Evolutionary conservation across 768 basidiomycete genomes (phyloP).

Genomic region (Leccinellum luteum): DNA sequence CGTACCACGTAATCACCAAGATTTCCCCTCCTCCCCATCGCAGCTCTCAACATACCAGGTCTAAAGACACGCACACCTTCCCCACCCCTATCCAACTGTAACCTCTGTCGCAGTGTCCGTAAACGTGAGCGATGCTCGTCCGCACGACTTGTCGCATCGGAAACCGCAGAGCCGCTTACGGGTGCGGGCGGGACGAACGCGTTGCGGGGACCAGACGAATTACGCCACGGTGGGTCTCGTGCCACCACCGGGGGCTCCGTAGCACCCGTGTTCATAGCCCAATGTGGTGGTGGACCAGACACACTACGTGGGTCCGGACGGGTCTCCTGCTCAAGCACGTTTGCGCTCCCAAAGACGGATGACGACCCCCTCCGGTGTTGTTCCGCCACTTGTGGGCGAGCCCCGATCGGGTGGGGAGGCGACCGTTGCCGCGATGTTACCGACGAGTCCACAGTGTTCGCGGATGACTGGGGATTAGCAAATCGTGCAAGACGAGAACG

Average conservation of each 20-base stretch:
- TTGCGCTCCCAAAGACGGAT: constrained; percentile 2
- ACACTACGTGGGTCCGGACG: constrained; percentile 6
- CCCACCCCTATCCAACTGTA: constrained; percentile 26
- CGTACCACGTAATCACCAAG: constrained; percentile 54
- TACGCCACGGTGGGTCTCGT: constrained; percentile 25
- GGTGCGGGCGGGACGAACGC: constrained; percentile 2
- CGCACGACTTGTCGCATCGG: constrained; percentile 7
- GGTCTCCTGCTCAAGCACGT: constrained; percentile 10
- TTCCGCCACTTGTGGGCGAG: constrained; percentile 23
- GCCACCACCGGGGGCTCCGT: constrained; percentile 1
- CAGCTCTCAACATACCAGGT: constrained; percentile 23
- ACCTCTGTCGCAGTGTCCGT: constrained; percentile 26
- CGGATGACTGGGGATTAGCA: constrained; percentile 16
- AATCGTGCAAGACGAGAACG: constrained; percentile 29
- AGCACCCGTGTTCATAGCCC: constrained; percentile 6
- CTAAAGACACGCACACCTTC: constrained; percentile 22
- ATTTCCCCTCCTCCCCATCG: constrained; percentile 24
- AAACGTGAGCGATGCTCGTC: constrained; percentile 26
- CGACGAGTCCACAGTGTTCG: constrained; percentile 3
- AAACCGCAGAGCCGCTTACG: background rate
- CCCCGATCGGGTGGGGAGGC: constrained; percentile 24
- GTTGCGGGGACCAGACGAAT: constrained; percentile 15
- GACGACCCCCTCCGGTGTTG: constrained; percentile 9
- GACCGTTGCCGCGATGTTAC: constrained; percentile 21
- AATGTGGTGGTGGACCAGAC: constrained; percentile 4